These are phyloP conservation scores for Chytriomyces sp. DNA, from an alignment of 192 early-diverging fungal genomes.

Conservation along the genomic window DNA sequence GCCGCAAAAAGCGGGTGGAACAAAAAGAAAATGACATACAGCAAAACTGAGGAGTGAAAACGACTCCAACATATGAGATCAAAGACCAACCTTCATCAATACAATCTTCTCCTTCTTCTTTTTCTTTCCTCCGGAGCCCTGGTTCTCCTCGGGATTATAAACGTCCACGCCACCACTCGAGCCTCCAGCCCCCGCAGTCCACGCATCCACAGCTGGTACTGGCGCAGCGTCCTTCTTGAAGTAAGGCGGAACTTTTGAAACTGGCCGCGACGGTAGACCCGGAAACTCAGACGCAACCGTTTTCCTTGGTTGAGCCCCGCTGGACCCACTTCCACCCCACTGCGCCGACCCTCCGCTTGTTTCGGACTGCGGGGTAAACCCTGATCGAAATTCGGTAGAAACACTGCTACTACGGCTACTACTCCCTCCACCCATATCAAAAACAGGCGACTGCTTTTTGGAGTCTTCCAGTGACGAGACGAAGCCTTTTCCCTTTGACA, in stretches of 20 bases:
- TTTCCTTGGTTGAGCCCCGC: background rate
- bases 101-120: constrained; percentile 70
- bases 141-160: no score
- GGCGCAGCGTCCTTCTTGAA: background rate
- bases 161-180: constrained; percentile 32
- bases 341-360: background rate
- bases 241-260: background rate
- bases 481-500: constrained; percentile 31
- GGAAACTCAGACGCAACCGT: constrained; percentile 5
- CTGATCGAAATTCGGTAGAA: constrained; percentile 11
- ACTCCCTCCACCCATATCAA: constrained; percentile 15
- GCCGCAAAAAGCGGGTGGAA: no score
- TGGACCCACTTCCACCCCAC: background rate
- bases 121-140: constrained; percentile 26
- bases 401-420: constrained; percentile 11
- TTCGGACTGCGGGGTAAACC: background rate
- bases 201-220: constrained; percentile 21
- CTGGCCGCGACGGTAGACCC: background rate
- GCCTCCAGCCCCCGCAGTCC: constrained; percentile 25
- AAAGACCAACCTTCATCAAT: constrained; percentile 63
- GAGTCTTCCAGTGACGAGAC: constrained; percentile 23
- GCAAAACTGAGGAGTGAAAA: background rate
- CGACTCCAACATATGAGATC: background rate
- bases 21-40: background rate
- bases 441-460: constrained; percentile 21